These are phyloP conservation scores for Talaromyces ruber DNA, from an alignment of 495 filamentous ascomycete genomes.

Conservation along the genomic window DNA sequence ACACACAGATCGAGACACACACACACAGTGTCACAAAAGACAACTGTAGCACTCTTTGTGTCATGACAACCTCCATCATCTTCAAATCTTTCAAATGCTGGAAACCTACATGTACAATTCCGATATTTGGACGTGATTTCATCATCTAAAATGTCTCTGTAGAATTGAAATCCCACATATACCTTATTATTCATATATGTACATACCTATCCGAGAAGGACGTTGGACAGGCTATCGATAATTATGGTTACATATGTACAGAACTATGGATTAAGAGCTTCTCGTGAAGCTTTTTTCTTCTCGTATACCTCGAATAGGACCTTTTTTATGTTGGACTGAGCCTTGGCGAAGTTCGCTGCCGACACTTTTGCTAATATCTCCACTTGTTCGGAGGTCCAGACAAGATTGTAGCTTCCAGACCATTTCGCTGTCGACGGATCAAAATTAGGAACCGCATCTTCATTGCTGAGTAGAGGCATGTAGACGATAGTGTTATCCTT, in stretches of 20 bases:
- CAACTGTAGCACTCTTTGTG: no score
- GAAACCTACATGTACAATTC: no score
- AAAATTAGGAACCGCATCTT: conserved; percentile 1
- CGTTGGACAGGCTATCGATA: not conserved
- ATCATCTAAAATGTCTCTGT: no score
- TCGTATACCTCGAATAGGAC: conserved; percentile 1
- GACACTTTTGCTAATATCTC: conserved; percentile 2
- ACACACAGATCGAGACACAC: no score
- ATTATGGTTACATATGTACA: not conserved
- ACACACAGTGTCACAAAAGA: no score
- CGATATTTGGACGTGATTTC: no score
- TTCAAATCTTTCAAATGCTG: no score
- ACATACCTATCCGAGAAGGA: no score
- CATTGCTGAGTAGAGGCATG: conserved; percentile 5
- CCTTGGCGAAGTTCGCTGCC: not conserved
- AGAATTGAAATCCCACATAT: no score
- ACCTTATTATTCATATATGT: no score
- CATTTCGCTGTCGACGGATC: conserved; percentile 5
- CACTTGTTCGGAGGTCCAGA: conserved; percentile 6
- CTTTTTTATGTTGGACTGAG: not conserved
- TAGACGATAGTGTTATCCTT: conserved; percentile 6
- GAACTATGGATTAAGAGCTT: not conserved
- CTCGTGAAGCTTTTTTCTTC: not conserved
- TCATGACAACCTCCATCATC: no score
- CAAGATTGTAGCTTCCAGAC: conserved; percentile 7